Evolutionary conservation across 2,329 filamentous ascomycete genomes (phyloP).

Genomic region (Colletotrichum sp.): DNA sequence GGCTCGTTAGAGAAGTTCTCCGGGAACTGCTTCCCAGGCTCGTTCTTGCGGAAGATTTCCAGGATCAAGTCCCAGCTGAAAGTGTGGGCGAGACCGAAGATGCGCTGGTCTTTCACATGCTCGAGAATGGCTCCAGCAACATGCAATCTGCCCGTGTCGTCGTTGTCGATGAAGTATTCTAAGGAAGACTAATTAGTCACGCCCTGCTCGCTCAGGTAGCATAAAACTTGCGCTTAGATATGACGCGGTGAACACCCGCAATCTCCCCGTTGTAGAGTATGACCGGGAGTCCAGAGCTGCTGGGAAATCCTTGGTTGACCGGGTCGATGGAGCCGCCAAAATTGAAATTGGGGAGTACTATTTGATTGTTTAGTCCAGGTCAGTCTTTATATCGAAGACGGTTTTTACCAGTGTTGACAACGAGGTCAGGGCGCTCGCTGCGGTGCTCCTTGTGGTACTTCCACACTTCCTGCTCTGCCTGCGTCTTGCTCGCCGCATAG

Average conservation of each 20-base stretch:
- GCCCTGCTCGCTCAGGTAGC: background rate
- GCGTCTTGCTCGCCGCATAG: constrained; percentile 43
- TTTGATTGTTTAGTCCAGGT: background rate
- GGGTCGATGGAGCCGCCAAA: constrained; percentile 26
- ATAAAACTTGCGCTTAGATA: background rate
- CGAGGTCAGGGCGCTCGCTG: constrained; percentile 33
- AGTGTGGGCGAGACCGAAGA: constrained; percentile 56
- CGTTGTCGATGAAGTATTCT: constrained; percentile 51
- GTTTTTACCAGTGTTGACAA: constrained; percentile 26
- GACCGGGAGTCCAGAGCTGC: constrained; percentile 24
- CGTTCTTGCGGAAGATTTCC: constrained; percentile 25
- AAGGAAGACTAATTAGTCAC: background rate
- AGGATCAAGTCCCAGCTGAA: constrained; percentile 51
- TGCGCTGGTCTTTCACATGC: constrained; percentile 49
- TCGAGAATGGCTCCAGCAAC: constrained; percentile 53
- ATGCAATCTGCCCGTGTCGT: constrained; percentile 56
- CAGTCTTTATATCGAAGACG: background rate
- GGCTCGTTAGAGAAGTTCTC: constrained; percentile 24
- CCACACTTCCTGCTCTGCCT: constrained; percentile 41
- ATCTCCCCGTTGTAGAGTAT: constrained; percentile 25
- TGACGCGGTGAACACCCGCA: background rate
- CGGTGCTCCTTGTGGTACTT: constrained; percentile 37
- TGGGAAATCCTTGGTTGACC: constrained; percentile 21
- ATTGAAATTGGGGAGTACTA: constrained; percentile 31
- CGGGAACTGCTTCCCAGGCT: constrained; percentile 21